Evolutionary conservation across 768 basidiomycete genomes (phyloP), one percentile per base, ranked within the genome.

Genomic region (Termitomyces sp.): DNA sequence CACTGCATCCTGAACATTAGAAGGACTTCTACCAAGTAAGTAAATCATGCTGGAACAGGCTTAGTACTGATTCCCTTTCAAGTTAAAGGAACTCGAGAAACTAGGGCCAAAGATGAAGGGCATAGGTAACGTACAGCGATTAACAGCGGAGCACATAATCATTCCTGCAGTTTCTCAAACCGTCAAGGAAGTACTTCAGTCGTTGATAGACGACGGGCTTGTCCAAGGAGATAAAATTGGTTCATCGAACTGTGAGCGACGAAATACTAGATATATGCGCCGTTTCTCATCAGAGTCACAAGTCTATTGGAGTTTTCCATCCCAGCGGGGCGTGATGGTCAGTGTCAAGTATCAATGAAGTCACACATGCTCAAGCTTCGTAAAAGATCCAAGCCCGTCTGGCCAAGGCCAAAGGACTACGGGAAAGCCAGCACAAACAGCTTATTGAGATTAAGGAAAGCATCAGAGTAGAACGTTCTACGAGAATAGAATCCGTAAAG

Each of bases 251-350:
- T 97, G 94, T 93, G 68, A 64, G 87, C 29, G 48, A 2, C 58
- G 48, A 55, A 49, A 37, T 8, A 44, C 56, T 47, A 20, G 36
- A 61, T 64, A 52, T 66, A 65, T 72, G 63, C 56, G 36, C 67
- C 26, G 62, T 20, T 18, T 9, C 46, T 59, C 46, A 53, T 49
- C 16, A 51, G 54, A 20, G 34, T 34, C 22, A 46, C 20, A 59
- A 95, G 94, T 95, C 72, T 96, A 92, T 70, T 97, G 94, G 94
- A 91, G 91, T 65, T 96, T 97, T 68, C 94, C 94, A 16, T 94
- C 92, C 1, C 91, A 94, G 58, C 82, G 84, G 46, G 93, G 94
- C 4, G 83, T 87, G 8, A 78, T 86, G 65, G 94, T 94, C n/a
- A 52, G 49, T 34, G 3, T 62, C 26, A n/a, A 51, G 9, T 16